Base-by-base conservation (phyloP, 225 moss, liverwort and hornwort species). In the Sphagnum contortum region DNA sequence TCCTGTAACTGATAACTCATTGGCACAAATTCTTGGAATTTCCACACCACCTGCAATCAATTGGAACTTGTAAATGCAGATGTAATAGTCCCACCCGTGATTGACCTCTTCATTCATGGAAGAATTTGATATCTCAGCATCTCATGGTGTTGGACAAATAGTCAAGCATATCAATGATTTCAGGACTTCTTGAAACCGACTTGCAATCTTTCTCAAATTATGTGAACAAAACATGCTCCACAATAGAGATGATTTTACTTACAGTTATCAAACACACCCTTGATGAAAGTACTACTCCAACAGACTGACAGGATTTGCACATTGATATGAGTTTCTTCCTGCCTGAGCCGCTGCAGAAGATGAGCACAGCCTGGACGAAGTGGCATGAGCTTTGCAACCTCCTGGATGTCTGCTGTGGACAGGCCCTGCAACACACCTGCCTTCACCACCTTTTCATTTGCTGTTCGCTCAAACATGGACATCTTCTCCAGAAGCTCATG, bases 271-370 rank as follows among this genome's bases (percentile, higher is more conserved):
- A 95, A 63, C 4, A 74, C 81, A 50, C 85, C 84, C 67, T 90
- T 78, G 3, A 95, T 80, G 57, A 95, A 85, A 1, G 75, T 63
- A 65, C 76, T 83, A 65, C 92, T 95, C 95, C 95, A 95, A 60
- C 92, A 95, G 9, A 92, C 90, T 5, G 95, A 95, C 48, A 95
- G 49, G 12, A 95, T 84, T 65, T 79, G 82, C 46, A 86, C 75
- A 51, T 89, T 84, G 13, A 83, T 59, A 4, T 61, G 57, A 62
- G 60, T 66, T 53, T 77, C 74, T 60, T 72, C 60, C 0, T 71
- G 68, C 45, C 13, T 65, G 51, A 95, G 63, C 4, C 78, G 82
- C 60, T 64, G 53, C 44, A 95, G 76, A 13, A 92, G 68, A 44
- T 76, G 69, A 47, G 65, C 59, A 50, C 92, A 95, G 44, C 95